These are phyloP conservation scores for Deuterostichococcus epilithicus DNA, from an alignment of 139 green algal genomes.

Conservation along the genomic window DNA sequence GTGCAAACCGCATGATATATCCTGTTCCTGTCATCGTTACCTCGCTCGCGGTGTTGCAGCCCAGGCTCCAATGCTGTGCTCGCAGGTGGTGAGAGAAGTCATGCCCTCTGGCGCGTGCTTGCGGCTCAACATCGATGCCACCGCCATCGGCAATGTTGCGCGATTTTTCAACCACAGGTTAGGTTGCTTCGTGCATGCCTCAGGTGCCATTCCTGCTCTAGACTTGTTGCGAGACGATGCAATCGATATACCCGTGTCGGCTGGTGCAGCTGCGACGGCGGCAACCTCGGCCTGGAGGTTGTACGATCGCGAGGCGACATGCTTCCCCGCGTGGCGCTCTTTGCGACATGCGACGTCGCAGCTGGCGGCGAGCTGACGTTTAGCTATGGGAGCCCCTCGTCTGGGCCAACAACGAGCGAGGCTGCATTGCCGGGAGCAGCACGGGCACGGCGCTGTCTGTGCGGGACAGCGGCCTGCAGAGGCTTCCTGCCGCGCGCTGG, in stretches of 20 bases:
- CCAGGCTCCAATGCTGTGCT: no score
- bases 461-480: background rate
- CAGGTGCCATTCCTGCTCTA: background rate
- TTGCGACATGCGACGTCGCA: conserved; percentile 33
- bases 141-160: conserved; percentile 45
- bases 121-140: conserved; percentile 64
- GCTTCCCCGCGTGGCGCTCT: conserved; percentile 43
- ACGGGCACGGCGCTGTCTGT: background rate
- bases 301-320: conserved; percentile 34
- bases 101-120: conserved; percentile 43
- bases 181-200: background rate
- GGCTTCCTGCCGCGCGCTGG: background rate
- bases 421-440: background rate
- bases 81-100: conserved; percentile 47
- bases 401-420: background rate
- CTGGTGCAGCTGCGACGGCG: conserved; percentile 51
- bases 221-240: background rate
- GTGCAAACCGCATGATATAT: no score
- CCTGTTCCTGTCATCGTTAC: no score
- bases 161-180: conserved; percentile 65
- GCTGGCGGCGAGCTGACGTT: conserved; percentile 59
- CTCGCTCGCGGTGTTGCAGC: no score
- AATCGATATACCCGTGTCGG: background rate
- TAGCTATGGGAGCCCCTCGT: conserved; percentile 40
- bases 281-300: conserved; percentile 39